A percentile compares a stretch with the other conserved stretches of the same genome.
phyloP scores from a whole-genome alignment of 768 basidiomycete species.

The Lentinula sp. region DNA sequence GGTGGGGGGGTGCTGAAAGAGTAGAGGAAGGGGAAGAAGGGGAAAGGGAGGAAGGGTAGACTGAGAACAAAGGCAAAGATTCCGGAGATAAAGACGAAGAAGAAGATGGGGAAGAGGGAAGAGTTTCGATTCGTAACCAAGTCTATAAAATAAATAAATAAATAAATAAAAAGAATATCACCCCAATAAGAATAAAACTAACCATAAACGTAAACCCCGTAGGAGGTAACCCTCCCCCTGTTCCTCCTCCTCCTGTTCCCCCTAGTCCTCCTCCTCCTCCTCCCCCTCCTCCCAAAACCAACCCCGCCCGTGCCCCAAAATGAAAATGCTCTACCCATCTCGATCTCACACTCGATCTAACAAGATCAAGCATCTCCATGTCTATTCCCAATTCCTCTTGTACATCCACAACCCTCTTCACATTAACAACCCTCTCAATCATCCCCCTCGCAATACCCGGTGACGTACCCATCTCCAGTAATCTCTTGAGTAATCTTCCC shows the following conservation, averaged over 20 bases:
- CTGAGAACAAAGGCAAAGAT: slow-evolving; percentile 26
- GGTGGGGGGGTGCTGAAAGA: no score
- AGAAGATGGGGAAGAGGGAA: slow-evolving; percentile 26
- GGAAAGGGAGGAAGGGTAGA: slow-evolving; percentile 10
- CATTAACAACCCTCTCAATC: slow-evolving; percentile 50
- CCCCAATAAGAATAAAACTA: slow-evolving; percentile 3
- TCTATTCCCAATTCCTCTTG: no score
- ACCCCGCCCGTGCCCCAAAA: slow-evolving; percentile 47
- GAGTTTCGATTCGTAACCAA: slow-evolving; percentile 42
- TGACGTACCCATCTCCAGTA: slow-evolving; percentile 72
- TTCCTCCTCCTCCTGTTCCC: no score
- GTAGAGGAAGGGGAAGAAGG: background rate
- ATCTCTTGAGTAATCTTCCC: slow-evolving; percentile 56
- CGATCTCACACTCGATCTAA: slow-evolving; percentile 41
- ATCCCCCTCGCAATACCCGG: slow-evolving; percentile 58
- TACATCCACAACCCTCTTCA: slow-evolving; percentile 22
- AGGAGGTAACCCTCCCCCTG: slow-evolving; percentile 36
- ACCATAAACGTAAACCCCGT: slow-evolving; percentile 75
- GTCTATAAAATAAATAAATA: slow-evolving; percentile 22
- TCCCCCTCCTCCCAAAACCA: slow-evolving; percentile 47
- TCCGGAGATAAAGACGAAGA: slow-evolving; percentile 22
- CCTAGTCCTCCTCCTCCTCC: slow-evolving; percentile 28
- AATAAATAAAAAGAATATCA: background rate
- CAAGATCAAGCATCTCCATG: no score
- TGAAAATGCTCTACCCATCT: slow-evolving; percentile 79